Evolutionary conservation across 805 yeast genomes (phyloP).

Genomic region (Nakazawaea holstii): DNA sequence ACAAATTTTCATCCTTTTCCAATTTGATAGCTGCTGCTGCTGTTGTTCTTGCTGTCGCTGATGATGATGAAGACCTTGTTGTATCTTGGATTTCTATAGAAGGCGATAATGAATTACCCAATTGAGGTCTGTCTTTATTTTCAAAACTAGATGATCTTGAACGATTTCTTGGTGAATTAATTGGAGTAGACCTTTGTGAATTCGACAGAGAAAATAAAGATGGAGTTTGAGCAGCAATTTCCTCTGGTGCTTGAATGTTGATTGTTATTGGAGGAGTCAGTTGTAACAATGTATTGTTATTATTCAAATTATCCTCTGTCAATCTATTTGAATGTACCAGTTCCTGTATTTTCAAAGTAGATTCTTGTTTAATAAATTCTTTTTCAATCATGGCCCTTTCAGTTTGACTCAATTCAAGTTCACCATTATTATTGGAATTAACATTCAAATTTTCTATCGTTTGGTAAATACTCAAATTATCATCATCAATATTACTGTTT

Average conservation of each 20-base stretch:
- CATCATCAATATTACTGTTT: not conserved
- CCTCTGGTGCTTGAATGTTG: slow-evolving; percentile 31
- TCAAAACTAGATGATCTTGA: slow-evolving; percentile 25
- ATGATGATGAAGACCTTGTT: not conserved
- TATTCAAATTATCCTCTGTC: slow-evolving; percentile 8
- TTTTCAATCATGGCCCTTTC: slow-evolving; percentile 1
- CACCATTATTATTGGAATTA: not conserved
- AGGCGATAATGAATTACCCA: slow-evolving; percentile 15
- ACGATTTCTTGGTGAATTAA: slow-evolving; percentile 28
- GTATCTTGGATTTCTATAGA: not conserved
- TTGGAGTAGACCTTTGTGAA: slow-evolving; percentile 21
- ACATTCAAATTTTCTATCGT: slow-evolving; percentile 2
- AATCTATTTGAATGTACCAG: not conserved
- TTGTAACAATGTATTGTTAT: slow-evolving; percentile 2
- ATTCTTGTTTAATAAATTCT: not conserved
- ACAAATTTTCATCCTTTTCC: slow-evolving; percentile 27
- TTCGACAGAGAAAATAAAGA: slow-evolving; percentile 50
- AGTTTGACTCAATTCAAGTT: not conserved
- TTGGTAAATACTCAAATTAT: slow-evolving; percentile 7
- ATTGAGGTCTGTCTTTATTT: slow-evolving; percentile 19
- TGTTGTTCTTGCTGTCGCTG: not conserved
- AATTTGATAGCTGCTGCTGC: no score
- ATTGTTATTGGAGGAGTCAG: slow-evolving; percentile 15
- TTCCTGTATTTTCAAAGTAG: not conserved
- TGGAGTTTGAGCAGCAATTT: slow-evolving; percentile 41